Base-by-base conservation (phyloP, 2,329 filamentous ascomycete species). In the Ustilaginoidea virens region DNA sequence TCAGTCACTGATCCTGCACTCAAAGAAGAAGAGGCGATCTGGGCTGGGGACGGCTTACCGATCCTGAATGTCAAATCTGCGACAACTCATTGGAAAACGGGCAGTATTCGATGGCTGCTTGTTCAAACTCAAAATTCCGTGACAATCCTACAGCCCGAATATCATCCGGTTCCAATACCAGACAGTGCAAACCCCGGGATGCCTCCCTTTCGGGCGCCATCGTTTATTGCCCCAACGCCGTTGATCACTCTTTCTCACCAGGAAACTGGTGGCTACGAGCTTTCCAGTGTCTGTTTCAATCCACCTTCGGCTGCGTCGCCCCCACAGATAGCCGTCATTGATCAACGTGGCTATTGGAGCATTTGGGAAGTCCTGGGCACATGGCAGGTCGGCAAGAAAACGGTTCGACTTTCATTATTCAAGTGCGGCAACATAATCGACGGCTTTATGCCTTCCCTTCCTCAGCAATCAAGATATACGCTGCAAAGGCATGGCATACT, bases 241-340 rank as follows among this genome's bases (percentile, higher is more conserved):
- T 42, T 79, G 3, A 45, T 70, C 5, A 60, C 54, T 7, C 47
- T 83, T n/a, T 47, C 55, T 1, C 55, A 56, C 10, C 45, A 57
- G 3, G 50, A 64, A 17, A 74, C 69, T 0, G 71, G 67, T 2
- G 66, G 64, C 2, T 53, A 50, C 17, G 44, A 59, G 1, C 74
- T 80, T 40, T 61, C 62, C 0, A 74, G 85, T 48, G 56, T 79
- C 3, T 51, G 66, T 0, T 80, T 85, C 45, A 76, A 74, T 36
- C 68, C 75, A 1, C 49, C 50, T 4, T 43, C 43, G 5, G 38
- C 34, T 12, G 44, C 53, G 33, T 37, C 67, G 53, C 46, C 68
- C 60, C 63, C 69, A 2, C 74, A 79, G 40, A 52, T 85, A 29
- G 74, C 63, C 11, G 56, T 83, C 16, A 57, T 85, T 12, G 75